Conservation (phyloP, 2,329 filamentous ascomycete species). For the Hypomyces rosellus region DNA sequence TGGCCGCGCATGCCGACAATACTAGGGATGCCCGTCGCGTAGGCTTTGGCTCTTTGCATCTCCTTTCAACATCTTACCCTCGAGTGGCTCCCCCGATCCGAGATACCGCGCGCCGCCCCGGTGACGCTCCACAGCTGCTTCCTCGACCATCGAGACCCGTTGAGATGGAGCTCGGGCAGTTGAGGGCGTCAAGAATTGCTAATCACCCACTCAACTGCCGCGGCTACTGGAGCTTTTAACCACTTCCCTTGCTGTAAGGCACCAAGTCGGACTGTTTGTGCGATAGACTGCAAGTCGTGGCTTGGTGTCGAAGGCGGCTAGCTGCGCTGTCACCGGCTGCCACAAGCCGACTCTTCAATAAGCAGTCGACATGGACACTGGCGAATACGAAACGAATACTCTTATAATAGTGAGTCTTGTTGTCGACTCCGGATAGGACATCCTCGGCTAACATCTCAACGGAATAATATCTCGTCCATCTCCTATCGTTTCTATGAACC, state of each 20-base stretch:
- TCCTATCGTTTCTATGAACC: slow-evolving; percentile 51
- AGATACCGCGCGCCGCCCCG: slow-evolving; percentile 9
- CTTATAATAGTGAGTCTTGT: slow-evolving; percentile 46
- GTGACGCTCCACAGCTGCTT: slow-evolving; percentile 7
- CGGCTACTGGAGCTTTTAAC: slow-evolving; percentile 1
- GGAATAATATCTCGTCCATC: slow-evolving; percentile 54
- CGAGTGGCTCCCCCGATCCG: background rate
- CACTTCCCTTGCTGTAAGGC: background rate
- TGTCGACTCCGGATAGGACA: slow-evolving; percentile 7
- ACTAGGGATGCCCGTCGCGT: slow-evolving; percentile 4
- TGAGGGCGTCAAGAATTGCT: slow-evolving; percentile 5
- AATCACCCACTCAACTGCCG: background rate
- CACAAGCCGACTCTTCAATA: slow-evolving; percentile 22
- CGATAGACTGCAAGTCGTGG: slow-evolving; percentile 10
- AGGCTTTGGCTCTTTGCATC: background rate
- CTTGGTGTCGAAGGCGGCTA: slow-evolving; percentile 16
- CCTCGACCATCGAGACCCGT: slow-evolving; percentile 6
- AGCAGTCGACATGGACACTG: slow-evolving; percentile 53
- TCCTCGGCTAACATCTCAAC: slow-evolving; percentile 14
- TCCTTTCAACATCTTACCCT: slow-evolving; percentile 1
- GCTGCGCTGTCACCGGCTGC: slow-evolving; percentile 19
- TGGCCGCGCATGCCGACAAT: slow-evolving; percentile 6
- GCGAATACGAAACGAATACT: slow-evolving; percentile 57
- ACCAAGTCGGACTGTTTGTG: slow-evolving; percentile 4
- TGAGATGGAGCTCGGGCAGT: slow-evolving; percentile 14